Evolutionary conservation across 140 eudicot species (phyloP).

Genomic region (Bidens hawaiensis): DNA sequence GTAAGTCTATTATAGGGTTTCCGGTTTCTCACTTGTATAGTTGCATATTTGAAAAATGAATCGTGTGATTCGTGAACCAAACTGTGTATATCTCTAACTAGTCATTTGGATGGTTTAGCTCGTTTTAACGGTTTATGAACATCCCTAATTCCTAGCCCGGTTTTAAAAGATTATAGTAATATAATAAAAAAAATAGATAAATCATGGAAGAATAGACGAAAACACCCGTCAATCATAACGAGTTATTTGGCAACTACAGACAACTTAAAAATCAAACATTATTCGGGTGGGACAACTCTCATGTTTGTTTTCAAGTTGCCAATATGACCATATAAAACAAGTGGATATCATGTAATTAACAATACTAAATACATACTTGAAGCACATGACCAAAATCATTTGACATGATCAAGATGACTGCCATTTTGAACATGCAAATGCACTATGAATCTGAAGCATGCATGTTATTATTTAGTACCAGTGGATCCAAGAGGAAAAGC

Average conservation of each 20-base stretch:
- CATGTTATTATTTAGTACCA: slow-evolving; percentile 15
- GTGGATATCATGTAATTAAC: not conserved
- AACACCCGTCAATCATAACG: slow-evolving; percentile 7
- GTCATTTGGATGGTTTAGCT: not conserved
- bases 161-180: not conserved
- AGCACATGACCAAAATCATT: slow-evolving; percentile 25
- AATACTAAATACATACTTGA: slow-evolving; percentile 20
- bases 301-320: slow-evolving; percentile 18
- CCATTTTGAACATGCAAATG: slow-evolving; percentile 17
- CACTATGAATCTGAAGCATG: slow-evolving; percentile 27
- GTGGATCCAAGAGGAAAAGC: slow-evolving; percentile 25
- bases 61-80: not conserved
- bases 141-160: not conserved
- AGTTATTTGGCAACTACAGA: slow-evolving; percentile 20
- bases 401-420: slow-evolving; percentile 18
- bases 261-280: slow-evolving; percentile 19
- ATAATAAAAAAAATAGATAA: slow-evolving; percentile 1
- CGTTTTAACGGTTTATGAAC: not conserved
- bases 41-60: not conserved
- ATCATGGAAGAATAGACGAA: slow-evolving; percentile 2
- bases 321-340: slow-evolving; percentile 25
- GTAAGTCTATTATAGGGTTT: too few species aligned
- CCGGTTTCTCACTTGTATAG: not conserved
- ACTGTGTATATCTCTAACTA: not conserved
- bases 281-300: slow-evolving; percentile 22